Conservation (phyloP, 306 rosid genomes). For the Cucumis cinereus region DNA sequence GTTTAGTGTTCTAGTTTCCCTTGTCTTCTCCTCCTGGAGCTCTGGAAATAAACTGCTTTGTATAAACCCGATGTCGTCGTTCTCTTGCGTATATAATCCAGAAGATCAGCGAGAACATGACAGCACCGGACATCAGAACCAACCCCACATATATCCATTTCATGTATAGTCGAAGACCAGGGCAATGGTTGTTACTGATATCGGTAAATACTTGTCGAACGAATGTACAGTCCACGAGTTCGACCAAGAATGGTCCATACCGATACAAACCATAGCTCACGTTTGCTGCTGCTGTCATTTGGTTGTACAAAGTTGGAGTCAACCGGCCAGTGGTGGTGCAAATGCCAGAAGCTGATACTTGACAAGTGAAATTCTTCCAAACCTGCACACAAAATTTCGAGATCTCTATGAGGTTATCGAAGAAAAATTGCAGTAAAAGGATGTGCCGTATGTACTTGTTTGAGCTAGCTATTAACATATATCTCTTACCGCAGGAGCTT, state of each 20-base stretch:
- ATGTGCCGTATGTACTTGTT: not conserved
- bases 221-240: conserved; percentile 50
- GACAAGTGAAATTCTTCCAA: conserved; percentile 49
- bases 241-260: conserved; percentile 47
- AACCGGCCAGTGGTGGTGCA: conserved; percentile 42
- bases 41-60: conserved; percentile 31
- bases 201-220: conserved; percentile 38
- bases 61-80: conserved; percentile 49
- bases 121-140: conserved; percentile 42
- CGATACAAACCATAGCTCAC: conserved; percentile 47
- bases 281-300: conserved; percentile 29
- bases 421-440: too few relatives aligned
- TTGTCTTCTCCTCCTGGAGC: conserved; percentile 11
- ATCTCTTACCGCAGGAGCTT: conserved; percentile 32
- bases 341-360: conserved; percentile 18
- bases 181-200: conserved; percentile 43
- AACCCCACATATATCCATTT: conserved; percentile 41
- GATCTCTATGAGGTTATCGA: not conserved
- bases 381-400: conserved; percentile 32
- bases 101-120: conserved; percentile 50
- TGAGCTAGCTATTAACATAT: not conserved
- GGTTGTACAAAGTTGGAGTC: conserved; percentile 34
- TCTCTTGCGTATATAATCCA: conserved; percentile 62
- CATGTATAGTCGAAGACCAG: conserved; percentile 22
- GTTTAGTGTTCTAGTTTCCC: not conserved